Evolutionary conservation across 495 filamentous ascomycete species (phyloP).

Genomic region (Opeltia flavorubescens): DNA sequence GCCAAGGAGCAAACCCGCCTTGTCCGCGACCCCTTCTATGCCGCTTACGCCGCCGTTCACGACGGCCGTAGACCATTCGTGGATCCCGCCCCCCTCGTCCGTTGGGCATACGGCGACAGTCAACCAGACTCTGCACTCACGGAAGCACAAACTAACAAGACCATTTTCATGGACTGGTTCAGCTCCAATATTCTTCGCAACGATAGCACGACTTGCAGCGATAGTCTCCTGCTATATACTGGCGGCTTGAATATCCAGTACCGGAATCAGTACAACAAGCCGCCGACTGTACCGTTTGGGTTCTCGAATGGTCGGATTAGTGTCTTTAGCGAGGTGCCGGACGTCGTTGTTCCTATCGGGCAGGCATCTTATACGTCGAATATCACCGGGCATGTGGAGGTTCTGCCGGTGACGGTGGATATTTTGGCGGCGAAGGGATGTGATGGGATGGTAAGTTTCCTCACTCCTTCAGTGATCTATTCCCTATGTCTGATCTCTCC

Average conservation of each 20-base stretch:
- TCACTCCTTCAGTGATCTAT: neutral
- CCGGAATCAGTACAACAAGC: conserved; percentile 17
- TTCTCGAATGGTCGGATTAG: conserved; percentile 25
- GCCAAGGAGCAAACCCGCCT: conserved; percentile 35
- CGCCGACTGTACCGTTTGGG: neutral
- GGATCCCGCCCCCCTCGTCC: conserved; percentile 34
- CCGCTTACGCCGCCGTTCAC: conserved; percentile 33
- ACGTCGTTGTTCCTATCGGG: conserved; percentile 44
- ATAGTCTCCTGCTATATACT: conserved; percentile 25
- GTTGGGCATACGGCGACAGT: conserved; percentile 41
- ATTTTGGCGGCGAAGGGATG: conserved; percentile 48
- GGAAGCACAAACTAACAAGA: conserved; percentile 15
- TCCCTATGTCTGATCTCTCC: neutral
- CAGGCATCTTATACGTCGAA: conserved; percentile 35
- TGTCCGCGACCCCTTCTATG: conserved; percentile 35
- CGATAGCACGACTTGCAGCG: conserved; percentile 25
- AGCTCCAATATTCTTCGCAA: conserved; percentile 26
- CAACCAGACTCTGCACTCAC: conserved; percentile 23
- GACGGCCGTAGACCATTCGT: conserved; percentile 37
- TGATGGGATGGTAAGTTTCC: conserved; percentile 32
- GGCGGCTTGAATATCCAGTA: conserved; percentile 18
- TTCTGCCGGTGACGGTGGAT: conserved; percentile 43
- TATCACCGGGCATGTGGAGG: conserved; percentile 38
- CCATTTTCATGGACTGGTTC: conserved; percentile 14
- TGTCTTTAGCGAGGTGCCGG: conserved; percentile 35